These are phyloP conservation scores for Aegilops longissima DNA, from an alignment of 176 grass and related monocot species.

Conservation along the genomic window DNA sequence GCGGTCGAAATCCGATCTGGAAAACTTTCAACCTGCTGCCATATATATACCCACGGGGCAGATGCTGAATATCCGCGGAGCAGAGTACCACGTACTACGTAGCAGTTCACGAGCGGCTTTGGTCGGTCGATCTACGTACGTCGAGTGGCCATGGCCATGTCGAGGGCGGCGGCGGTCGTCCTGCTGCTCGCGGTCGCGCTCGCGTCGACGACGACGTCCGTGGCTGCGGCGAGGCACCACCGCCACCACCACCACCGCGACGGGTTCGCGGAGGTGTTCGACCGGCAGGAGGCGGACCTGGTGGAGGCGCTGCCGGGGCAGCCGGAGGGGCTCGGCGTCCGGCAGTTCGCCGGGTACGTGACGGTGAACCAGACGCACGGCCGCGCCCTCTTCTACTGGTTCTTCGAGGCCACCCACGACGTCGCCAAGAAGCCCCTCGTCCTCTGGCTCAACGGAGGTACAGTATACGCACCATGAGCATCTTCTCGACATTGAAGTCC, in stretches of 20 bases:
- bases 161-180: background rate
- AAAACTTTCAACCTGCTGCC: background rate
- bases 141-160: background rate
- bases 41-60: background rate
- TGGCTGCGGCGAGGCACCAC: background rate
- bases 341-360: conserved; percentile 70
- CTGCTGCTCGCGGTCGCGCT: background rate
- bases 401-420: conserved; percentile 66
- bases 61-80: background rate
- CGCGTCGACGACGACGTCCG: background rate
- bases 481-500: background rate
- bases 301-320: conserved; percentile 58
- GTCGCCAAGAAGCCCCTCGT: conserved; percentile 58
- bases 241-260: background rate
- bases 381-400: conserved; percentile 89
- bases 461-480: background rate
- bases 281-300: conserved; percentile 58
- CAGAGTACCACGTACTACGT: background rate
- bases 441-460: conserved; percentile 13
- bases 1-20: background rate
- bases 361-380: conserved; percentile 76
- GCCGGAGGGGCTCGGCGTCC: conserved; percentile 49
- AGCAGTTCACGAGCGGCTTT: background rate
- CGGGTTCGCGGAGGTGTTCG: background rate
- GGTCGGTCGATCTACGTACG: background rate